Percentiles rank a stretch among this genome's conserved stretches.
Conservation (phyloP, 1,284 basidiomycete genomes). For the Apiotrichum mycotoxinovorans region DNA sequence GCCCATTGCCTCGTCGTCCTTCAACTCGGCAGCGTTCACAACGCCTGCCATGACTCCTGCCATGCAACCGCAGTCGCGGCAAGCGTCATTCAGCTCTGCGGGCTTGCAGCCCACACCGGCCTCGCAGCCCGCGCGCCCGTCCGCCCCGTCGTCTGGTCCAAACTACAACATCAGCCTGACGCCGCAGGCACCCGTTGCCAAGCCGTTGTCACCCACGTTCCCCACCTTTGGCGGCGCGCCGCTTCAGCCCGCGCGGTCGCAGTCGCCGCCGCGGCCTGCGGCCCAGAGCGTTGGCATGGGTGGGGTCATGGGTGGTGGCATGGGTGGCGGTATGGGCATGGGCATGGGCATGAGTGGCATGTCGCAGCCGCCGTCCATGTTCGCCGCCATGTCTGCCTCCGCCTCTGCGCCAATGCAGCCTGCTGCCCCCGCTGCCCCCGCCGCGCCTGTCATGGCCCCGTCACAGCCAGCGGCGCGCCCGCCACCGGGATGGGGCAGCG, state of each 20-base stretch:
- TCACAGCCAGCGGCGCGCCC: conserved; percentile 23
- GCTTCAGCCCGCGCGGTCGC: conserved; percentile 6
- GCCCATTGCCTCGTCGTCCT: conserved; percentile 36
- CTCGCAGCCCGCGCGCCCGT: not conserved
- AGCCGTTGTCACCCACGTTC: conserved; percentile 4
- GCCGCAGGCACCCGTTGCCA: conserved; percentile 26
- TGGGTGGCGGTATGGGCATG: not conserved
- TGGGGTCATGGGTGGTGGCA: not conserved
- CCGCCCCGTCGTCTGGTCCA: conserved; percentile 24
- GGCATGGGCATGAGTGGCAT: not conserved
- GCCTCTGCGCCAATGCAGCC: not conserved
- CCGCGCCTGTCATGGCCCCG: not conserved
- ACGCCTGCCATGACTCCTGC: conserved; percentile 1
- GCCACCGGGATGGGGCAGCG: conserved; percentile 41
- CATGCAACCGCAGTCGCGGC: conserved; percentile 1
- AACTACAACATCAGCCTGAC: conserved; percentile 46
- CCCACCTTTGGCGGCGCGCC: conserved; percentile 2
- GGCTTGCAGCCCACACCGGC: conserved; percentile 18
- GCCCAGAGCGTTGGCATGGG: not conserved
- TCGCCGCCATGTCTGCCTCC: not conserved
- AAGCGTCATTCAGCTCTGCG: conserved; percentile 4
- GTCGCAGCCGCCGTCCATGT: conserved; percentile 1
- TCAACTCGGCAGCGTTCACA: conserved; percentile 39
- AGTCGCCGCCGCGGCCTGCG: not conserved
- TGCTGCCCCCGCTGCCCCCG: conserved; percentile 5